Evolutionary conservation across 2,329 filamentous ascomycete species (phyloP).

Genomic region (Aspergillus bombycis): DNA sequence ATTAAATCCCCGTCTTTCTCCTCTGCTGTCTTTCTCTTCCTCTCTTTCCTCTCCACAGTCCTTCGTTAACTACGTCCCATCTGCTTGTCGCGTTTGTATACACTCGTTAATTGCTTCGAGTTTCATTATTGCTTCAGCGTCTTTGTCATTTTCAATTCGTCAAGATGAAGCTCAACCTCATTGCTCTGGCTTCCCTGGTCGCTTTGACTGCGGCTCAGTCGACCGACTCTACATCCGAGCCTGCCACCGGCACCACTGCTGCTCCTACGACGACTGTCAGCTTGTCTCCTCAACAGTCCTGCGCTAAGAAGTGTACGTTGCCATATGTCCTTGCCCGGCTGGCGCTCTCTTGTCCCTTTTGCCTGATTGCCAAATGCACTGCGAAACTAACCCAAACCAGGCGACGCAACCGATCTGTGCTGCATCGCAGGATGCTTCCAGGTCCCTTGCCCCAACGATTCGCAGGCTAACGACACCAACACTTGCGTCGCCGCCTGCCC

Average conservation of each 20-base stretch:
- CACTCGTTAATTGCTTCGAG: conserved; percentile 11
- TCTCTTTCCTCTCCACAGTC: conserved; percentile 11
- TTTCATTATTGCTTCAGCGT: conserved; percentile 4
- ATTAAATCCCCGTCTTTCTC: conserved; percentile 13
- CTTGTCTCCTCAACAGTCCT: conserved; percentile 38
- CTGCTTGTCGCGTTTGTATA: conserved; percentile 13
- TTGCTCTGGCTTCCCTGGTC: conserved; percentile 50
- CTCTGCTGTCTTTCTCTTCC: conserved; percentile 14
- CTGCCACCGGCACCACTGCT: conserved; percentile 21
- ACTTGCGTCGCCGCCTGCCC: conserved; percentile 56
- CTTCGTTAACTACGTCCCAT: conserved; percentile 12
- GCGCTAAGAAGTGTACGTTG: conserved; percentile 40
- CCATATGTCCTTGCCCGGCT: background rate
- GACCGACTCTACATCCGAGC: conserved; percentile 7
- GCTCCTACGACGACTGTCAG: conserved; percentile 36
- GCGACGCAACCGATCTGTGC: conserved; percentile 50
- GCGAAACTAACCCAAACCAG: conserved; percentile 28
- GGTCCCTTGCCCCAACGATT: conserved; percentile 56
- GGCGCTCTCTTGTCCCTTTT: background rate
- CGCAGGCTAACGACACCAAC: conserved; percentile 54
- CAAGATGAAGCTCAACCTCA: conserved; percentile 48
- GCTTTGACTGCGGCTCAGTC: conserved; percentile 49
- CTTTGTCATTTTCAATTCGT: conserved; percentile 19
- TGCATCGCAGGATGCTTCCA: conserved; percentile 57
- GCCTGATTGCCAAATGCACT: too few species aligned